Evolutionary conservation across 1,284 basidiomycete genomes (phyloP).

Genomic region (Sporisorium exsertum): DNA sequence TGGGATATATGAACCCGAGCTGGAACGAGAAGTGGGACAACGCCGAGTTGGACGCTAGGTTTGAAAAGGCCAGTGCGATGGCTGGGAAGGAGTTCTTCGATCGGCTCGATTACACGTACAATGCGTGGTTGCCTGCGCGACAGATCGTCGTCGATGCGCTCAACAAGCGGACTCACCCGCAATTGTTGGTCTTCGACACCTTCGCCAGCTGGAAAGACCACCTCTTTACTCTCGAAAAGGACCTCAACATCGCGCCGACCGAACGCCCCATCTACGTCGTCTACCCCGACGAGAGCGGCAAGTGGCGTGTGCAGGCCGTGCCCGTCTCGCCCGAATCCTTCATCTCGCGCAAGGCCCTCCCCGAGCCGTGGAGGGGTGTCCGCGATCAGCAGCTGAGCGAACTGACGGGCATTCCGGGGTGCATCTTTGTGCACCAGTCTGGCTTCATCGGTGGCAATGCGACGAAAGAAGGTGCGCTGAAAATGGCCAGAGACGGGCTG

Average conservation of each 20-base stretch:
- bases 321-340: slow-evolving; percentile 86
- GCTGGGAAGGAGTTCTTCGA: slow-evolving; percentile 88
- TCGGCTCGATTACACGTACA: slow-evolving; percentile 83
- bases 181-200: slow-evolving; percentile 82
- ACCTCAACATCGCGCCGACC: slow-evolving; percentile 54
- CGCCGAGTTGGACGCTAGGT: slow-evolving; percentile 70
- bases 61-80: slow-evolving; percentile 82
- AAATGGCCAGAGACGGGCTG: slow-evolving; percentile 80
- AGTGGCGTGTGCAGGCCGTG: slow-evolving; percentile 95
- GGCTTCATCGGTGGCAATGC: slow-evolving; percentile 95
- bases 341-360: slow-evolving; percentile 88
- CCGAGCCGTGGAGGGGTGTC: slow-evolving; percentile 91
- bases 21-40: slow-evolving; percentile 64
- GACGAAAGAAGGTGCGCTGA: slow-evolving; percentile 86
- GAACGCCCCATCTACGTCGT: slow-evolving; percentile 82
- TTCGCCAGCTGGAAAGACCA: slow-evolving; percentile 95
- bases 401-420: slow-evolving; percentile 79
- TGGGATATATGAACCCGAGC: slow-evolving; percentile 63
- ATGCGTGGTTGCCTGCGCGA: slow-evolving; percentile 92
- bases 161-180: slow-evolving; percentile 74
- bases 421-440: slow-evolving; percentile 92
- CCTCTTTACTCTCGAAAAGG: slow-evolving; percentile 83
- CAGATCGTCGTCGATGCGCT: slow-evolving; percentile 82
- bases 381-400: slow-evolving; percentile 84
- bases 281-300: slow-evolving; percentile 81